Conservation (phyloP, 2,329 filamentous ascomycete species). For the Epichloe festucae region DNA sequence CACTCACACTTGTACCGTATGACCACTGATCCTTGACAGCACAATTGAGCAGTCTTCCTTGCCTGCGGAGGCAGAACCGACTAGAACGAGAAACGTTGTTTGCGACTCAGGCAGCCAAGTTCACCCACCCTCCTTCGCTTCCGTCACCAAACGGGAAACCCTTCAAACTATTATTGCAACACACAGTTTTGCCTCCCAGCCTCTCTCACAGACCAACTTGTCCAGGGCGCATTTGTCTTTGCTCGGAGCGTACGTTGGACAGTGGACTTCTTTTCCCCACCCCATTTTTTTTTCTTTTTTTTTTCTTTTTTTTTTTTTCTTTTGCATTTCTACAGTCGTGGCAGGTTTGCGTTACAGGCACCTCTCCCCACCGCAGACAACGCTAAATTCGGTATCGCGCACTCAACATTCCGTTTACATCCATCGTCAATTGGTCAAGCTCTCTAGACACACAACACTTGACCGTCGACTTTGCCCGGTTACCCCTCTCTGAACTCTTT, state of each 20-base stretch:
- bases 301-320: too few species aligned
- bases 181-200: too few species aligned
- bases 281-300: too few species aligned
- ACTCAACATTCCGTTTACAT: neutral
- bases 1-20: neutral
- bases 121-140: slow-evolving; percentile 3
- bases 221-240: too few species aligned
- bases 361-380: too few species aligned
- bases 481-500: neutral
- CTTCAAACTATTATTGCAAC: neutral
- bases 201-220: too few species aligned
- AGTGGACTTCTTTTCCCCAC: too few species aligned
- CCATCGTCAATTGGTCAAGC: neutral
- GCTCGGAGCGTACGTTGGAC: too few species aligned
- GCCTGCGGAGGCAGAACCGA: neutral
- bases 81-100: slow-evolving; percentile 14
- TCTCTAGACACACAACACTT: neutral
- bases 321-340: too few species aligned
- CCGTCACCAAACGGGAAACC: neutral
- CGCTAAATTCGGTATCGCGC: too few species aligned
- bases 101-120: slow-evolving; percentile 24
- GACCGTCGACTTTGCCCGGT: neutral
- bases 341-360: too few species aligned
- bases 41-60: neutral
- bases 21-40: neutral